A percentile compares a stretch with the other conserved stretches of the same genome.
These are phyloP conservation scores for Epithemia pelagica DNA, from an alignment of 108 stramenopile genomes.

Conservation along the genomic window DNA sequence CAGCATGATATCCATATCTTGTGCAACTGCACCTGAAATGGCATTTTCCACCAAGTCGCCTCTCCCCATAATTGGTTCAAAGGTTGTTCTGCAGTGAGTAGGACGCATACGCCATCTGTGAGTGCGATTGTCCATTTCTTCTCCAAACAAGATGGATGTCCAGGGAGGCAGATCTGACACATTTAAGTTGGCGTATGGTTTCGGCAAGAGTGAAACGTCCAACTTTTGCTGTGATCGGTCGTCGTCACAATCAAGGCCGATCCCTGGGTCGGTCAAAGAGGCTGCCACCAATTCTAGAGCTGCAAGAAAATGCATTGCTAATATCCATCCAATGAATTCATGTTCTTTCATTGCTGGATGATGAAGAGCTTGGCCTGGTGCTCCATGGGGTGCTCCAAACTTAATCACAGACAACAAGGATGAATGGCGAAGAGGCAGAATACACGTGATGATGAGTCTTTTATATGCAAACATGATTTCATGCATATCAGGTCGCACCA, in stretches of 20 bases:
- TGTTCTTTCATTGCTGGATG: slow-evolving; percentile 69
- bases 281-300: slow-evolving; percentile 37
- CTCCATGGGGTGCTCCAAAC: slow-evolving; percentile 57
- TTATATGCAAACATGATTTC: too few species aligned
- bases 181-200: not conserved
- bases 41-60: slow-evolving; percentile 35
- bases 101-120: not conserved
- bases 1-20: slow-evolving; percentile 44
- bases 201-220: not conserved
- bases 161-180: slow-evolving; percentile 4
- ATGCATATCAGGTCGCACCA: too few species aligned
- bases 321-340: slow-evolving; percentile 53
- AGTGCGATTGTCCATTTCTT: not conserved
- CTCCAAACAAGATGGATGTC: slow-evolving; percentile 28
- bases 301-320: slow-evolving; percentile 61
- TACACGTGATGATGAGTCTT: too few species aligned
- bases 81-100: slow-evolving; percentile 46
- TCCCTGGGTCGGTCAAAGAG: not conserved
- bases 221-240: not conserved
- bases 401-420: too few species aligned
- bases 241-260: slow-evolving; percentile 1
- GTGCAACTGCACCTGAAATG: slow-evolving; percentile 32
- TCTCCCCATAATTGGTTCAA: slow-evolving; percentile 39
- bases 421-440: too few species aligned
- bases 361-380: slow-evolving; percentile 53